Conservation (phyloP, 2,329 filamentous ascomycete species). For the Cladophialophora carrionii region DNA sequence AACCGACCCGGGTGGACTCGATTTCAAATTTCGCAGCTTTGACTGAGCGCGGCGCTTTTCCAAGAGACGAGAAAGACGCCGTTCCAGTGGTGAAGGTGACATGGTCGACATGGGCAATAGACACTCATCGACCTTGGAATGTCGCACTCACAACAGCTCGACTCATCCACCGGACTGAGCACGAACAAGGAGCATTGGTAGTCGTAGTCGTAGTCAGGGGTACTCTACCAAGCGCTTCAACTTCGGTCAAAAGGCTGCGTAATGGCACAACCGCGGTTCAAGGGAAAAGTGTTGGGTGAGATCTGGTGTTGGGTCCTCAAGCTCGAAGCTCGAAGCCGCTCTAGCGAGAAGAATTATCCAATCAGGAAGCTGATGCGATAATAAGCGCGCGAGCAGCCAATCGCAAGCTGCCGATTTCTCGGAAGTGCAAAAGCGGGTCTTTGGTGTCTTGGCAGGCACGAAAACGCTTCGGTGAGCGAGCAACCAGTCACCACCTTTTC, state of each 20-base stretch:
- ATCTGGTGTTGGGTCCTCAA: conserved; percentile 8
- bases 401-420: conserved; percentile 14
- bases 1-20: conserved; percentile 46
- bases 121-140: not conserved
- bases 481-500: not conserved
- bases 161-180: not conserved
- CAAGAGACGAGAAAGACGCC: conserved; percentile 37
- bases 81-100: conserved; percentile 32
- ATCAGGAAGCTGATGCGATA: conserved; percentile 10
- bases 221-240: not conserved
- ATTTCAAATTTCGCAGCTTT: conserved; percentile 54
- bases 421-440: conserved; percentile 8
- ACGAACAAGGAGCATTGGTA: not conserved
- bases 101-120: conserved; percentile 3
- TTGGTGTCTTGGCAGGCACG: conserved; percentile 27
- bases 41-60: conserved; percentile 49
- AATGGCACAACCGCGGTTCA: not conserved
- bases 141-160: not conserved
- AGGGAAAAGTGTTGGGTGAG: too few relatives aligned
- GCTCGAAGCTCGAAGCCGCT: not conserved
- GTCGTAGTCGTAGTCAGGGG: not conserved
- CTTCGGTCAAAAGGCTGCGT: not conserved
- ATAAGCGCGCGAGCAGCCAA: conserved; percentile 17
- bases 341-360: not conserved
- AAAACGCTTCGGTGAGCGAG: conserved; percentile 19